Percentiles rank a stretch among this genome's conserved stretches.
phyloP scores from a whole-genome alignment of 495 filamentous ascomycete genomes.

The Elasticomyces elasticus region DNA sequence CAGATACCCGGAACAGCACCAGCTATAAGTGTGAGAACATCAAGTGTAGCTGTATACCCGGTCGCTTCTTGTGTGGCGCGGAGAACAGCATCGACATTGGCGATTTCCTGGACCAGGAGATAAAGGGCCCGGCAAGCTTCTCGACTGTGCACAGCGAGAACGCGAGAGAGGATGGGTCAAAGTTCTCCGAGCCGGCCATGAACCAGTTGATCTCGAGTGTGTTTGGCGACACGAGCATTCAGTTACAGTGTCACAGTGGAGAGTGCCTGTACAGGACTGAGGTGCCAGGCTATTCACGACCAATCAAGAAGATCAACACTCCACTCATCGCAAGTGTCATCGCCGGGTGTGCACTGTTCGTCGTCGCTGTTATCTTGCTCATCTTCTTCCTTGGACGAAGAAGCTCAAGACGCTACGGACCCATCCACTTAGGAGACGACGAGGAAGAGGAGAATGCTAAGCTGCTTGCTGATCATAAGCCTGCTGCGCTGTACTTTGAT shows the following conservation, averaged over 20 bases:
- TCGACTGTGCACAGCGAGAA: slow-evolving; percentile 54
- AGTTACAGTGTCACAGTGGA: slow-evolving; percentile 69
- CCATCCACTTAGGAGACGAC: slow-evolving; percentile 61
- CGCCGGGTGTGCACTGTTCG: slow-evolving; percentile 73
- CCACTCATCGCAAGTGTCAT: slow-evolving; percentile 92
- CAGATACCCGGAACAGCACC: slow-evolving; percentile 66
- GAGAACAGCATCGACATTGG: slow-evolving; percentile 83
- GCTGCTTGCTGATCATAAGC: slow-evolving; percentile 82
- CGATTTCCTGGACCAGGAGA: slow-evolving; percentile 69
- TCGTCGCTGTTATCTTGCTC: slow-evolving; percentile 70
- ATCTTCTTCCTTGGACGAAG: slow-evolving; percentile 86
- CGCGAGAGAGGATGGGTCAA: slow-evolving; percentile 52
- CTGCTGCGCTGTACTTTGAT: slow-evolving; percentile 77
- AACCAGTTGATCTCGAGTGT: slow-evolving; percentile 74
- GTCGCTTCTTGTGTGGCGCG: slow-evolving; percentile 86
- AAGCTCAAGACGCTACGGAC: slow-evolving; percentile 51
- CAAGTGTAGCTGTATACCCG: slow-evolving; percentile 76
- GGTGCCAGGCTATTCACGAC: slow-evolving; percentile 78
- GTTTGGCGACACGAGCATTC: slow-evolving; percentile 85
- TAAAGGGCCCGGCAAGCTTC: slow-evolving; percentile 80
- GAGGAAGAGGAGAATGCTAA: slow-evolving; percentile 81
- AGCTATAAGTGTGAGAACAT: slow-evolving; percentile 75
- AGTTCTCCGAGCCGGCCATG: slow-evolving; percentile 84
- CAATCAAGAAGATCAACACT: slow-evolving; percentile 92
- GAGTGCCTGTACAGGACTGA: slow-evolving; percentile 90